Base-by-base conservation (phyloP, 495 filamentous ascomycete species). In the Penicillium odoratum region DNA sequence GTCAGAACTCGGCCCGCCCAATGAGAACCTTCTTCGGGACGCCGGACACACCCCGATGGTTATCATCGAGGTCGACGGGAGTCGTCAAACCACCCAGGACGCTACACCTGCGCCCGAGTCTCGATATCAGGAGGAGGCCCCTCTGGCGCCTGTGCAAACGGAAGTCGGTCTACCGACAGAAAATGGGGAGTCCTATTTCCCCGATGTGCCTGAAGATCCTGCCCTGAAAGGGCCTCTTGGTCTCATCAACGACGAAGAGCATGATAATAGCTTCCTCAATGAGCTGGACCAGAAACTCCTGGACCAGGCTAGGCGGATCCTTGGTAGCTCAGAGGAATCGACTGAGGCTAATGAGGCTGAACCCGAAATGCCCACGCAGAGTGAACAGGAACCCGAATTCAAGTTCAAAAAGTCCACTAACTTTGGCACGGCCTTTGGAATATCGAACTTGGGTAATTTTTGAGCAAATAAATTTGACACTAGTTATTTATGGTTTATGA, bases 361-460 rank as follows among this genome's bases (percentile, higher is more conserved):
- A 42, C 25, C 51, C 10, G 72, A 74, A 33, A 18, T 59, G 13
- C 53, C 66, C 60, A 52, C 57, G 48, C 69, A 70, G 31, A 72
- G 68, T 5, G 74, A 80, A n/a, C 76, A 78, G 49, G 82, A 84
- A 13, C 75, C 85, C 25, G 80, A 81, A 38, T 69, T 87, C 40
- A 85, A 80, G 66, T 71, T 88, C 59, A 86, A 76, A 55, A 72
- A 71, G 15, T 78, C 78, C n/a, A 83, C 72, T 48, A 88, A 88
- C 66, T 88, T 88, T 73, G 85, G 85, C 40, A 77, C 74, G 26
- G 77, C 74, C 7, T 80, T 78, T 70, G 77, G 77, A 61, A 46
- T 63, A 47, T 64, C 69, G 16, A 62, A 59, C 44, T 57, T 46
- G 29, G 58, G 67, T 46, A 48, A 61, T 52, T 45, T 64, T 43